Percentiles rank a stretch among this genome's conserved stretches.
phyloP scores from a whole-genome alignment of 768 basidiomycete species.

The Galerina marginata region DNA sequence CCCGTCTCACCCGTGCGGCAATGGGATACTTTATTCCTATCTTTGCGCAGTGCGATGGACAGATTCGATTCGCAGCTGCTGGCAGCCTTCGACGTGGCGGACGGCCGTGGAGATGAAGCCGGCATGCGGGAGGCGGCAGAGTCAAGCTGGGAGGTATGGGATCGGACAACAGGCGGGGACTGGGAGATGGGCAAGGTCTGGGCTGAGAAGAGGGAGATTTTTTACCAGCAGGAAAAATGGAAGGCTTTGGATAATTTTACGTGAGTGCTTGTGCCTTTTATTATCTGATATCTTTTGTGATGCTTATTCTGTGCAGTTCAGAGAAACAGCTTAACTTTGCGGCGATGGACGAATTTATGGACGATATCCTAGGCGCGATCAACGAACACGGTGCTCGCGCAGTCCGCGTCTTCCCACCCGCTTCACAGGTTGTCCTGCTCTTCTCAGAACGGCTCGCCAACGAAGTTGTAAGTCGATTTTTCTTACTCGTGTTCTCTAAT shows the following conservation, averaged over 20 bases:
- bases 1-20: constrained; percentile 70
- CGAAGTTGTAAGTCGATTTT: constrained; percentile 70
- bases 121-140: constrained; percentile 84
- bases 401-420: constrained; percentile 83
- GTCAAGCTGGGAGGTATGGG: constrained; percentile 87
- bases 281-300: constrained; percentile 4
- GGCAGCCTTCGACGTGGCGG: constrained; percentile 89
- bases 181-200: constrained; percentile 97
- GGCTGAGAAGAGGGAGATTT: constrained; percentile 94
- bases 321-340: constrained; percentile 80
- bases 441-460: constrained; percentile 85
- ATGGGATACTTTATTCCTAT: constrained; percentile 65
- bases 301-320: constrained; percentile 38
- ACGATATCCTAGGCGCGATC: constrained; percentile 65
- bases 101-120: constrained; percentile 70
- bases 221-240: constrained; percentile 86
- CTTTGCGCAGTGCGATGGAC: constrained; percentile 81
- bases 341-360: constrained; percentile 93
- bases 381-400: constrained; percentile 80
- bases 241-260: constrained; percentile 83
- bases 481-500: neutral
- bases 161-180: constrained; percentile 45
- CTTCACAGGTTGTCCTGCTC: constrained; percentile 74
- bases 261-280: constrained; percentile 43
- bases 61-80: constrained; percentile 87